Evolutionary conservation across 2,329 filamentous ascomycete species (phyloP), one percentile per base, ranked within the genome.

Genomic region (Graphiopsis chlorocephala): DNA sequence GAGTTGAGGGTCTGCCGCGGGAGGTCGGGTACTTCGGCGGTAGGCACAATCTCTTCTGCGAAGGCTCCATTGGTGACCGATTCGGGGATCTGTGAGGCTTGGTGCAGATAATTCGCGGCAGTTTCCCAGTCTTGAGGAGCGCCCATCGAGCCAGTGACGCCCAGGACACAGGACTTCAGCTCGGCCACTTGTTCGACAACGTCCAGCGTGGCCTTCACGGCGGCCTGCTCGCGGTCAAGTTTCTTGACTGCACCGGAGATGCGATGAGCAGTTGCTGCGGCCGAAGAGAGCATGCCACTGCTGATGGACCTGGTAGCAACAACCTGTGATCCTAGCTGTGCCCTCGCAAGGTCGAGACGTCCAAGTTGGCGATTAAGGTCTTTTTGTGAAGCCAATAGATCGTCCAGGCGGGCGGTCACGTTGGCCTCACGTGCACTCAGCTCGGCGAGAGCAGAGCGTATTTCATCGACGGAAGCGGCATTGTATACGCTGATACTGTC

Each of bases 81-180:
- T 59, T 88, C 84, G 0, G 94, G 93, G 14, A 99, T 88, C 70
- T 90, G 88, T 66, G 88, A 88, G 7, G 95, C 93, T 52, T 94
- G 87, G 68, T 90, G 87, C 65, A 99, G 85, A 77, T 98, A 98
- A 55, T 86, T 90, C 1, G 95, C 95, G 3, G 95, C 95, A 3
- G 92, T 95, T 78, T 99, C 95, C 95, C 95, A 99, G 80, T 99
- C 95, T 78, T 99, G 95, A 48, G 95, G 92, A 4, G 93, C 94
- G 35, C 94, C 95, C 95, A 99, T 99, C 66, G 91, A 96, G 20
- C 93, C 95, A 28, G 94, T 89, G 12, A 98, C 93, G 50, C 95
- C 95, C 66, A 97, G 87, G 38, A 98, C 92, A 76, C 95, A 99
- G 10, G 95, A 91, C 80, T 98, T 98, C 69, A 99, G 88, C 82